These are phyloP conservation scores for Yarrowia phangngaensis DNA, from an alignment of 805 yeast species.

Conservation along the genomic window DNA sequence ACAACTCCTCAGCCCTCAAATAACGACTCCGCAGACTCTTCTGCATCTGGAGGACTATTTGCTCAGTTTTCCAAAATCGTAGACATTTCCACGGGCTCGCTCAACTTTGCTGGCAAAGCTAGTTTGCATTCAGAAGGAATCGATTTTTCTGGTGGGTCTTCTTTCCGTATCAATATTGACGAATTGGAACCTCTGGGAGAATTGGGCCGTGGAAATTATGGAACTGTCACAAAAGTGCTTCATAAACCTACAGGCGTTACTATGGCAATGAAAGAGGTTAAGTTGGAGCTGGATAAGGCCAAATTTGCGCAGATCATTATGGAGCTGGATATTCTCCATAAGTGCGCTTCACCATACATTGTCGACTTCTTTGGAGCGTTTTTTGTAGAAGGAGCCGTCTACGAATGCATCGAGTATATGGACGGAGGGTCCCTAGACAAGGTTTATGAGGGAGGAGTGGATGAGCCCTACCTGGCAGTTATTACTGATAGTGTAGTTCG, in stretches of 20 bases:
- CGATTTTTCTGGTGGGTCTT: conserved; percentile 82
- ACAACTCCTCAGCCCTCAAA: conserved; percentile 32
- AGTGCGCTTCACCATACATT: conserved; percentile 83
- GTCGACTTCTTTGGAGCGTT: conserved; percentile 97
- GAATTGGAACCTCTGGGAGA: conserved; percentile 71
- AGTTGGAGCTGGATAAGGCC: conserved; percentile 89
- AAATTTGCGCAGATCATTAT: conserved; percentile 89
- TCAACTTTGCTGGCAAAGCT: conserved; percentile 90
- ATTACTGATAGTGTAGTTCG: conserved; percentile 70
- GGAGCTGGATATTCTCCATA: conserved; percentile 93
- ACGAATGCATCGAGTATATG: conserved; percentile 94
- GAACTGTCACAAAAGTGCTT: conserved; percentile 87
- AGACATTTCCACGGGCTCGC: conserved; percentile 86
- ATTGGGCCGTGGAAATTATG: conserved; percentile 93
- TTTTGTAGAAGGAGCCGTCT: conserved; percentile 90
- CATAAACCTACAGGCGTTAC: conserved; percentile 88
- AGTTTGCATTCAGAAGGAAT: conserved; percentile 89
- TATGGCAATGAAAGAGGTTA: conserved; percentile 97
- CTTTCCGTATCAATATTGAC: conserved; percentile 79
- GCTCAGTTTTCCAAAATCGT: conserved; percentile 81
- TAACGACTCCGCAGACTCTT: conserved; percentile 27
- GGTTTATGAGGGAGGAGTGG: conserved; percentile 62
- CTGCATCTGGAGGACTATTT: conserved; percentile 45
- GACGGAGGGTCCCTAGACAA: conserved; percentile 87
- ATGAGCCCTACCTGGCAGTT: conserved; percentile 71